Conservation (phyloP, 352 stramenopile species). For the Phytopythium helicoides region DNA sequence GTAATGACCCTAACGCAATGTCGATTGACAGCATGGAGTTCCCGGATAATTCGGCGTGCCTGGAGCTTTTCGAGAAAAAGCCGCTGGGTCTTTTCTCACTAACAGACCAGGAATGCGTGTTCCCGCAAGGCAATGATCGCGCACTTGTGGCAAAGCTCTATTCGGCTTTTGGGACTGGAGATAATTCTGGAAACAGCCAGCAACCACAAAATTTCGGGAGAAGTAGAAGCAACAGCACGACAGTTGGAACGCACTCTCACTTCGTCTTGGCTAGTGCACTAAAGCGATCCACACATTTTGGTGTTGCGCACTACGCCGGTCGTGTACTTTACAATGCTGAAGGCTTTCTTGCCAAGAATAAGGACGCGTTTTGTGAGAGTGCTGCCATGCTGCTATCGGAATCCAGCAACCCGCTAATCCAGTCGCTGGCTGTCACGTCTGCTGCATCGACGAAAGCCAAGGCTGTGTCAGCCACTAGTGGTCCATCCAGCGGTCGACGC, state of each 20-base stretch:
- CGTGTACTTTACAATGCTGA: slow-evolving; percentile 75
- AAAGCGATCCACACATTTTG: slow-evolving; percentile 70
- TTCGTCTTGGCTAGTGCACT: slow-evolving; percentile 47
- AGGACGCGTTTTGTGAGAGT: slow-evolving; percentile 83
- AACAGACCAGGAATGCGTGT: slow-evolving; percentile 80
- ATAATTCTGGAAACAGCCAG: neutral
- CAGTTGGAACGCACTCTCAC: slow-evolving; percentile 50
- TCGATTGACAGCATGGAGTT: slow-evolving; percentile 23
- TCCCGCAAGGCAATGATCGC: slow-evolving; percentile 68
- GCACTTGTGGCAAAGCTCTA: slow-evolving; percentile 80
- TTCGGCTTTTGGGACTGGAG: slow-evolving; percentile 44
- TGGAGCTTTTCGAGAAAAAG: slow-evolving; percentile 79
- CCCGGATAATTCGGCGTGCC: slow-evolving; percentile 71
- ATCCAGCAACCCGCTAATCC: slow-evolving; percentile 61
- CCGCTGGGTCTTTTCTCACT: slow-evolving; percentile 83
- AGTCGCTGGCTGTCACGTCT: slow-evolving; percentile 38
- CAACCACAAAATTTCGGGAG: neutral
- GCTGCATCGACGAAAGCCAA: neutral
- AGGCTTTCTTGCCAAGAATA: slow-evolving; percentile 90
- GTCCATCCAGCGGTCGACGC: slow-evolving; percentile 5
- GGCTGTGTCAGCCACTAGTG: neutral
- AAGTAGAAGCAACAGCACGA: slow-evolving; percentile 7
- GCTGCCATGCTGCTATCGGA: slow-evolving; percentile 48
- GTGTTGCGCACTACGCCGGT: slow-evolving; percentile 86
- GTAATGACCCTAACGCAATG: neutral